Percentiles rank a stretch among this genome's conserved stretches.
Evolutionary conservation across 805 yeast species (phyloP).

Genomic region (Lipomyces starkeyi): DNA sequence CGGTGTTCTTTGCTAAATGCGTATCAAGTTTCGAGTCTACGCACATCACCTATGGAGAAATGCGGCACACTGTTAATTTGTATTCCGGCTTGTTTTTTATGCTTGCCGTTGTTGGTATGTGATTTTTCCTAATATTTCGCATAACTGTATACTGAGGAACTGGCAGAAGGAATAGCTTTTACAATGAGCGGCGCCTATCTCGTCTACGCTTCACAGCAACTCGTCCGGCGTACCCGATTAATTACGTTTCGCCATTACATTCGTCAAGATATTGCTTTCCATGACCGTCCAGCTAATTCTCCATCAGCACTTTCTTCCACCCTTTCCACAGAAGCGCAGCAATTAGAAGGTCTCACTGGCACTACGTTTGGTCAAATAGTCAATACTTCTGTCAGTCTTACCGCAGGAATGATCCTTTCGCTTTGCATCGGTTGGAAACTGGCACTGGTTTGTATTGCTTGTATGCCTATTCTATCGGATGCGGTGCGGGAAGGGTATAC

Average conservation of each 20-base stretch:
- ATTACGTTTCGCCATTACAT: conserved; percentile 38
- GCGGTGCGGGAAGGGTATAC: conserved; percentile 49
- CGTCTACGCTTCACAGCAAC: conserved; percentile 28
- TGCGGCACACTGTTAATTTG: conserved; percentile 46
- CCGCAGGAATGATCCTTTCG: conserved; percentile 51
- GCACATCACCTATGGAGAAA: conserved; percentile 43
- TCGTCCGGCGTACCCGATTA: conserved; percentile 39
- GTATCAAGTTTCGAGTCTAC: conserved; percentile 43
- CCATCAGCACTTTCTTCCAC: conserved; percentile 41
- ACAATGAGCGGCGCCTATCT: conserved; percentile 26
- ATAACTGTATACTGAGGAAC: conserved; percentile 7
- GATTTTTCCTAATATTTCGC: conserved; percentile 14
- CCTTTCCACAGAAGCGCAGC: conserved; percentile 42
- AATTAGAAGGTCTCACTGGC: conserved; percentile 43
- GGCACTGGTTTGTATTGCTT: conserved; percentile 52
- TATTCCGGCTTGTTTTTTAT: conserved; percentile 34
- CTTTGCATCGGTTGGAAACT: conserved; percentile 50
- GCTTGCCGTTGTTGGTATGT: conserved; percentile 21
- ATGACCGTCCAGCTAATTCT: conserved; percentile 41
- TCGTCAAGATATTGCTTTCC: conserved; percentile 43
- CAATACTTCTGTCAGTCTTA: conserved; percentile 45
- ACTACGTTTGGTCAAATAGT: conserved; percentile 42
- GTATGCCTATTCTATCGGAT: conserved; percentile 47
- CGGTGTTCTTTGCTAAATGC: conserved; percentile 47
- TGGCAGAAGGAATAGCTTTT: conserved; percentile 19